These are phyloP conservation scores for Pyrrhoderma noxium DNA, from an alignment of 1,284 basidiomycete genomes.

Conservation along the genomic window DNA sequence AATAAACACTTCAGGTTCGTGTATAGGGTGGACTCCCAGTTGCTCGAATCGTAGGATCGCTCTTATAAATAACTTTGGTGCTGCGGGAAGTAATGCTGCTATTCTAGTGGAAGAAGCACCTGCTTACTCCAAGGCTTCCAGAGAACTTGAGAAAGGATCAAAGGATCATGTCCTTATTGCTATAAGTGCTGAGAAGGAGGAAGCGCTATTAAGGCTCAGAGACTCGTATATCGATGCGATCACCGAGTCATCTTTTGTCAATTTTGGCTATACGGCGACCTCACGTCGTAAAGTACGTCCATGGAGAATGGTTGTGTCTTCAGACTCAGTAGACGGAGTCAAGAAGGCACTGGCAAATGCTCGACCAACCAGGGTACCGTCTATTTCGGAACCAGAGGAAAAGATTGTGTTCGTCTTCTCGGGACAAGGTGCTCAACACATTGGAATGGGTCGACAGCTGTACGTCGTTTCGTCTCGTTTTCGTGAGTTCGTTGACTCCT, in stretches of 20 bases:
- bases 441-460: slow-evolving; percentile 53
- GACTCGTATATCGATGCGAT: slow-evolving; percentile 31
- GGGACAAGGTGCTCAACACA: slow-evolving; percentile 61
- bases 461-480: slow-evolving; percentile 45
- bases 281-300: slow-evolving; percentile 52
- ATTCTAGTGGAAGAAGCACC: slow-evolving; percentile 49
- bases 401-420: slow-evolving; percentile 59
- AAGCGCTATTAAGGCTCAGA: slow-evolving; percentile 41
- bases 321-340: slow-evolving; percentile 36
- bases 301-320: slow-evolving; percentile 44
- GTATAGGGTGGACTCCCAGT: slow-evolving; percentile 36
- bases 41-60: slow-evolving; percentile 39
- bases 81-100: slow-evolving; percentile 62
- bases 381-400: slow-evolving; percentile 19
- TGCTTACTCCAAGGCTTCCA: background rate
- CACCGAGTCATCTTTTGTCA: slow-evolving; percentile 28
- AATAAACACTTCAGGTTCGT: slow-evolving; percentile 35
- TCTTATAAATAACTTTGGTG: slow-evolving; percentile 67
- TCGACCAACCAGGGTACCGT: slow-evolving; percentile 25
- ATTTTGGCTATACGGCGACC: slow-evolving; percentile 59
- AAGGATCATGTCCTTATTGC: slow-evolving; percentile 38
- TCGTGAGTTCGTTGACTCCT: slow-evolving; percentile 44
- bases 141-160: background rate
- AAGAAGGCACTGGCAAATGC: slow-evolving; percentile 35
- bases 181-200: slow-evolving; percentile 49